phyloP scores from a whole-genome alignment of 139 green algal species.

The Chlorella sp. region DNA sequence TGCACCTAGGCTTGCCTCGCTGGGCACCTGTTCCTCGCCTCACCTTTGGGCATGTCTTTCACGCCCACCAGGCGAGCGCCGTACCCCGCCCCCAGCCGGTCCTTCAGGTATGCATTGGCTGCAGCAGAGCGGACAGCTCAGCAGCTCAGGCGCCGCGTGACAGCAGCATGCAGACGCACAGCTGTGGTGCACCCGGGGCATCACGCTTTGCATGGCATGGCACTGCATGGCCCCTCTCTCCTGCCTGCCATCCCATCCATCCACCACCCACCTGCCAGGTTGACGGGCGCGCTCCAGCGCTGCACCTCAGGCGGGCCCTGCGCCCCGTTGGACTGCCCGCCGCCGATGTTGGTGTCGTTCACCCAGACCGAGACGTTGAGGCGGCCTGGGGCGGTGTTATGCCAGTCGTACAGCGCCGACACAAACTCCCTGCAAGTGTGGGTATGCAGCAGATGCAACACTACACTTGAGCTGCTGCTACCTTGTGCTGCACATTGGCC shows the following conservation, averaged over 20 bases:
- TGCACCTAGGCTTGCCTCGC: too few relatives aligned
- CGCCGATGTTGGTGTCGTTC: conserved; percentile 61
- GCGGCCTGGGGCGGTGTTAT: conserved; percentile 15
- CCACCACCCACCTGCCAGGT: conserved; percentile 50
- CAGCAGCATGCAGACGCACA: too few relatives aligned
- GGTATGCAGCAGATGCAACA: background rate
- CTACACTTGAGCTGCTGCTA: too few relatives aligned
- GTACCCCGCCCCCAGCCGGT: conserved; percentile 23
- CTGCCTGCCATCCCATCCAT: too few relatives aligned
- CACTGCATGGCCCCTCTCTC: too few relatives aligned
- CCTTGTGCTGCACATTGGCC: too few relatives aligned
- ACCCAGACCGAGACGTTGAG: conserved; percentile 62
- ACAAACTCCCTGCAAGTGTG: conserved; percentile 55
- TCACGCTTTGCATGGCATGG: too few relatives aligned
- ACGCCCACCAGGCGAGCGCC: conserved; percentile 55
- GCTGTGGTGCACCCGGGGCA: too few relatives aligned
- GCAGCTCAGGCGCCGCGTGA: too few relatives aligned
- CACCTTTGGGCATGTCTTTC: conserved; percentile 74
- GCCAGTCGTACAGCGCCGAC: conserved; percentile 67
- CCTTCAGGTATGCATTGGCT: conserved; percentile 65
- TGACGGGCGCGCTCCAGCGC: conserved; percentile 69
- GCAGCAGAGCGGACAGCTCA: background rate
- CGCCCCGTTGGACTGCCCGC: conserved; percentile 20
- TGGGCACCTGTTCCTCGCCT: too few relatives aligned
- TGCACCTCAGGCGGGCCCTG: conserved; percentile 59